phyloP scores from a whole-genome alignment of 176 grass and related monocot species.

The Lolium perenne region DNA sequence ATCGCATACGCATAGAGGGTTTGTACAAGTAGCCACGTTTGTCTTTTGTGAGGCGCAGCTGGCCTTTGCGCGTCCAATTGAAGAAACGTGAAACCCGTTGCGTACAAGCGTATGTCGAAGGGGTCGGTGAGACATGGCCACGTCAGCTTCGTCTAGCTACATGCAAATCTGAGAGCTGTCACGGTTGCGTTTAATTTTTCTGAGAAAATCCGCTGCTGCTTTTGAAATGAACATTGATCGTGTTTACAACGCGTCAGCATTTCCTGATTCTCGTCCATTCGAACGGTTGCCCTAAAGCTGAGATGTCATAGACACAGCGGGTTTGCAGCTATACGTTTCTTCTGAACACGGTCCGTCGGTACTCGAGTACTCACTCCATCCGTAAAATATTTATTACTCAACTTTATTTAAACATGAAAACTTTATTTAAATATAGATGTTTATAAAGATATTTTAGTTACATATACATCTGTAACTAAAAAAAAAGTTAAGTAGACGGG shows the following conservation, averaged over 20 bases:
- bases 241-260: background rate
- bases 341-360: no score
- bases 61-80: conserved; percentile 19
- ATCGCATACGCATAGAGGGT: background rate
- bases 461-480: no score
- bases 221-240: background rate
- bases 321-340: no score
- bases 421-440: no score
- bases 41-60: background rate
- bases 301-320: no score
- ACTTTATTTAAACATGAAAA: no score
- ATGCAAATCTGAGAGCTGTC: background rate
- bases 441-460: no score
- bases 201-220: background rate
- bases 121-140: background rate
- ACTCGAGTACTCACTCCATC: no score
- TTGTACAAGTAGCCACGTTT: background rate
- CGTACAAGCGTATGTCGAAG: background rate
- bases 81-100: conserved; percentile 40
- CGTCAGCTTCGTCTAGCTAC: background rate
- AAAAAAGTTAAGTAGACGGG: no score
- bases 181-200: background rate
- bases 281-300: background rate
- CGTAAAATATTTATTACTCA: no score
- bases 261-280: background rate